Evolutionary conservation across 148 eudicot genomes (phyloP), one percentile per base, ranked within the genome.

Genomic region (Camellia lanceoleosa): DNA sequence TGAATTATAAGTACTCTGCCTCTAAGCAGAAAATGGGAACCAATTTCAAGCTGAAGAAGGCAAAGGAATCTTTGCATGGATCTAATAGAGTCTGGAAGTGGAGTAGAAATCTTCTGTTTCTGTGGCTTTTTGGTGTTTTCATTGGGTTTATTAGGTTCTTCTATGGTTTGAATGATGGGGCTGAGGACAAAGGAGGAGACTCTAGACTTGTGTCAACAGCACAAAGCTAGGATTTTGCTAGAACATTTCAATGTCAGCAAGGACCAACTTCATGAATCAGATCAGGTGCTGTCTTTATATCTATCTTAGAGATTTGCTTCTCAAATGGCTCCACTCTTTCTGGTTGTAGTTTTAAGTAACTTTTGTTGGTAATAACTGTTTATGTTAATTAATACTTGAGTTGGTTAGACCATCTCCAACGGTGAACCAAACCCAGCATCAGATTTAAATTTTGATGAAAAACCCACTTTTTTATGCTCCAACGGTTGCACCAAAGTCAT

Each of bases 81-180:
- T 86, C 86, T 82, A 72, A 55, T 43, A 60, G 59, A 83, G 84
- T 78, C 51, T 80, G 84, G 88, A 87, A 78, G 77, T 85, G 87
- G 89, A 89, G 78, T 43, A 73, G 78, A 20, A 82, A 82, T 61
- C 43, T 83, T 56, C 44, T 78, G 64, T 43, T 81, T 58, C 59
- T 88, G 78, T 71, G 83, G 83, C 69, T 86, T 54, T 44, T 88
- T 54, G 76, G 61, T 78, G 52, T 82, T 85, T 63, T 79, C 49
- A 18, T 82, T 79, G 94, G 86, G 59, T 82, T 89, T 30, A 64
- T 79, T 81, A 82, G 85, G 85, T 73, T 85, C 52, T 81, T 85
- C 52, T 84, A 73, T 80, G 84, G 84, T 9, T 78, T 85, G 66
- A 81, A 38, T 74, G 68, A 56, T 64, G 81, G 78, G 81, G 52